phyloP scores from a whole-genome alignment of 2,329 filamentous ascomycete species.

The Thelonectria blattea region DNA sequence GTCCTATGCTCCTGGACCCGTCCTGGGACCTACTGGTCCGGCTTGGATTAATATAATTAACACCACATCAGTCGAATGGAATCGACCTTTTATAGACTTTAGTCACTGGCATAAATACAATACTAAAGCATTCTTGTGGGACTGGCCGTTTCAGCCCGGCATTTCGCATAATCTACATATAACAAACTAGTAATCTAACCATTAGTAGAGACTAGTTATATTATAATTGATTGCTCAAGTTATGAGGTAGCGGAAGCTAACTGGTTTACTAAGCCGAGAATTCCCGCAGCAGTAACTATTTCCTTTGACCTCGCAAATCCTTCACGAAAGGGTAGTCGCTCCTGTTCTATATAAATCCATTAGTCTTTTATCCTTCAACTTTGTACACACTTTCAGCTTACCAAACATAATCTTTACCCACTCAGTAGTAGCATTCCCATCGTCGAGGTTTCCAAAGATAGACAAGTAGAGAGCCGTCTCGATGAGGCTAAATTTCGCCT shows the following conservation, averaged over 20 bases:
- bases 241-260: conserved; percentile 20
- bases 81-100: too few relatives aligned
- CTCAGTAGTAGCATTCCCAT: conserved; percentile 29
- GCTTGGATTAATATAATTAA: too few relatives aligned
- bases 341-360: conserved; percentile 22
- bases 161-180: too few relatives aligned
- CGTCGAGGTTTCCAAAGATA: conserved; percentile 24
- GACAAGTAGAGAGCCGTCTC: conserved; percentile 33
- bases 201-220: too few relatives aligned
- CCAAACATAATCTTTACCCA: conserved; percentile 35
- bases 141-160: too few relatives aligned
- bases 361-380: background rate
- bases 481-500: conserved; percentile 26
- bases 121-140: too few relatives aligned
- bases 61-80: too few relatives aligned
- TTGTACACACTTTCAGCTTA: background rate
- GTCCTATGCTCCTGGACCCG: too few relatives aligned
- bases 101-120: too few relatives aligned
- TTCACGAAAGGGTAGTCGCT: conserved; percentile 28
- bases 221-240: background rate
- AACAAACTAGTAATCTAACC: too few relatives aligned
- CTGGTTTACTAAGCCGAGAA: conserved; percentile 28
- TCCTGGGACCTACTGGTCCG: too few relatives aligned
- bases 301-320: conserved; percentile 29
- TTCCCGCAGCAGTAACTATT: conserved; percentile 22